Conservation (phyloP, 1,284 basidiomycete species). For the Rhizoctonia solani region DNA sequence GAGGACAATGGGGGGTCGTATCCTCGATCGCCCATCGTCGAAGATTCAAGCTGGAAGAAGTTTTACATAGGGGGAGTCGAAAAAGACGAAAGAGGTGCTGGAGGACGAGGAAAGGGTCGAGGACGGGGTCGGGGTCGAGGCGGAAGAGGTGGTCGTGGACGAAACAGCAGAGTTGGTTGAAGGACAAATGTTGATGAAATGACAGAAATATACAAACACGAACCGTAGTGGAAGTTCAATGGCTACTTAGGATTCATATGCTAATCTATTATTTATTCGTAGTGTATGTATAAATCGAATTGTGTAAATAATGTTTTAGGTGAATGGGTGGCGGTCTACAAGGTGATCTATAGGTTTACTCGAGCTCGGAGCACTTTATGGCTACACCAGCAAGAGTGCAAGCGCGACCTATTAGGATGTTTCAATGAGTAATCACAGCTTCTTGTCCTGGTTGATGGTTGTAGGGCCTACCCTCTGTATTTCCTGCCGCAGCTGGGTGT, state of each 20-base stretch:
- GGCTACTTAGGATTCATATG: background rate
- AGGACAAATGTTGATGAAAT: no score
- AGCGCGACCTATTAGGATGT: slow-evolving; percentile 10
- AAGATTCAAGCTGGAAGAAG: slow-evolving; percentile 29
- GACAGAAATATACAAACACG: no score
- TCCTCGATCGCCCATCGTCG: slow-evolving; percentile 1
- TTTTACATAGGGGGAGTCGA: slow-evolving; percentile 9
- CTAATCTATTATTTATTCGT: slow-evolving; percentile 12
- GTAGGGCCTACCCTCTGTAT: slow-evolving; percentile 9
- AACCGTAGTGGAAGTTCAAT: background rate
- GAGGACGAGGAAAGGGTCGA: background rate
- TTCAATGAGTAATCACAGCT: no score
- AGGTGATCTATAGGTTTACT: no score
- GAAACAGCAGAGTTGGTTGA: background rate
- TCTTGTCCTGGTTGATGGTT: no score
- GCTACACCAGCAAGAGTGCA: slow-evolving; percentile 24
- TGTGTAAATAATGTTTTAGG: background rate
- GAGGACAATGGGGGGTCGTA: background rate
- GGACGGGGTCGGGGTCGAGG: background rate
- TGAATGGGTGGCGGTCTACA: background rate
- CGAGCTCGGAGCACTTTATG: slow-evolving; percentile 9
- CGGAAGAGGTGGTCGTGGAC: background rate
- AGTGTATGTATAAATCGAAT: slow-evolving; percentile 7
- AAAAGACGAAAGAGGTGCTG: background rate
- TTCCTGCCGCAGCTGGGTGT: slow-evolving; percentile 16